Base-by-base conservation (phyloP, 1,139 yeast species). In the Saccharomyces hybrid region DNA sequence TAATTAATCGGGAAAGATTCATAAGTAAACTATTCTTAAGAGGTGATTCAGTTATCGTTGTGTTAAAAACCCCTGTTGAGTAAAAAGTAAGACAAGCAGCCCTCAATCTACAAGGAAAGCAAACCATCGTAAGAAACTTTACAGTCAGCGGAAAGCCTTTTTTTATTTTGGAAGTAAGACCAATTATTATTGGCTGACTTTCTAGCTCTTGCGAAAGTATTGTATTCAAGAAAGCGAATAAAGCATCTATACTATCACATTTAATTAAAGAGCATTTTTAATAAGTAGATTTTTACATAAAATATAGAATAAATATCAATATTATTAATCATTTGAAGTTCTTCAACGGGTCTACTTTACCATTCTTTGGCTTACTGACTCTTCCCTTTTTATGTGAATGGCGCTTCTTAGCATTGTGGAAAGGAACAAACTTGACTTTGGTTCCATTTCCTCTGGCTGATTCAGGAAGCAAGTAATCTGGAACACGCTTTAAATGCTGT, bases 11-110 rank as follows among this genome's bases (percentile, higher is more conserved):
- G 64, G 99, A 95, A 69, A 74, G 99, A 62, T 93, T 88, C 67
- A 83, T 93, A 13, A 81, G 91, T 58, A 93, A 93, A 72, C 77
- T 93, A 81, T 95, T 93, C 67, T 75, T 93, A 53, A 80, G 99
- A 70, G 99, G 99, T 0, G 99, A 93, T 71, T 87, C 97, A 0
- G 96, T 93, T 31, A 88, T 93, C 56, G 84, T 93, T 44, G 83
- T 93, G 2, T 76, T 91, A 61, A 86, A 84, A 55, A 71, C 73
- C n/a, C 71, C 73, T n/a, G 48, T 62, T 13, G 62, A 62, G 44
- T 65, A 55, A 53, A 47, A 38, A 48, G 38, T 16, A 41, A 11
- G 16, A 31, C 19, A 9, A 23, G 23, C 3, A 25, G 38, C 26
- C 14, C 26, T n/a, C 25, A 25, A 25, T 14, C 28, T 26, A 23